These are phyloP conservation scores for Prunus padus DNA, from an alignment of 306 rosid species.

Conservation along the genomic window DNA sequence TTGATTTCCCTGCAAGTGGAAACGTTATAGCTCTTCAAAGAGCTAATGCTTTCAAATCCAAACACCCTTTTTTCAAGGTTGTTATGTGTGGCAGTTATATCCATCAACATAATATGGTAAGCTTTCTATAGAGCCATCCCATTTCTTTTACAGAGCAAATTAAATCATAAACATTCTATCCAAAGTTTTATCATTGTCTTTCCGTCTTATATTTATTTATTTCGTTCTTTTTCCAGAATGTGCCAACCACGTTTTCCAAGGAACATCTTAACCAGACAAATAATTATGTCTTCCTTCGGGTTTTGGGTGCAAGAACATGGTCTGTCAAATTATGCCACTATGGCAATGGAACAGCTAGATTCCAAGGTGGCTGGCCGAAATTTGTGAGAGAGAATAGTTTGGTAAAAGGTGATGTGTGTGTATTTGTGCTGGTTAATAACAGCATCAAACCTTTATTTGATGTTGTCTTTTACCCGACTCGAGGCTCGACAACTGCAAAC, in stretches of 20 bases:
- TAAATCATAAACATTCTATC: no score
- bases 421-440: neutral
- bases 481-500: neutral
- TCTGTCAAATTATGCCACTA: neutral
- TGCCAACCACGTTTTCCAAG: no score
- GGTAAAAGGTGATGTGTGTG: neutral
- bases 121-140: no score
- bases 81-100: neutral
- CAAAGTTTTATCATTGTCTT: no score
- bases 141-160: no score
- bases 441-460: neutral
- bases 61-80: neutral
- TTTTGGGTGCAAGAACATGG: neutral
- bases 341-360: neutral
- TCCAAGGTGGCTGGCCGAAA: neutral
- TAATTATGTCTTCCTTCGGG: neutral
- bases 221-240: no score
- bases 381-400: neutral
- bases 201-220: no score
- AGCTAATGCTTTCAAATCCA: neutral
- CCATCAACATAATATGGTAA: neutral
- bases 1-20: no score
- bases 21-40: neutral
- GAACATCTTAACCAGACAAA: no score
- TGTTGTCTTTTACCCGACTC: neutral